Conservation (phyloP, 768 basidiomycete genomes). For the Wakefieldia striispora region DNA sequence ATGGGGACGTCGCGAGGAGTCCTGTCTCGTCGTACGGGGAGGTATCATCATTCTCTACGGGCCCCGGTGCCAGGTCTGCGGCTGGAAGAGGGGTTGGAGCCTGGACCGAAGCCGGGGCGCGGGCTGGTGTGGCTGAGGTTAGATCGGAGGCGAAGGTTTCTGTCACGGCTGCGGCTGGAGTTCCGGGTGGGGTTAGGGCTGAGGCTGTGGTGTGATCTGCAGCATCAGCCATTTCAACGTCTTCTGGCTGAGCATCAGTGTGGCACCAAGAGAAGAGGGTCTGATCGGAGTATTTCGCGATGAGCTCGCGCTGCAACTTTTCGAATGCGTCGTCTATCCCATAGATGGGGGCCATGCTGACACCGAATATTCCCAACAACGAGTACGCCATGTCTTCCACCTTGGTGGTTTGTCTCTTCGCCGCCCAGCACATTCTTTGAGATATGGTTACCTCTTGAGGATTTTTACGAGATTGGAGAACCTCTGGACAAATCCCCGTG, state of each 20-base stretch:
- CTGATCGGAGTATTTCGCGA: constrained; percentile 22
- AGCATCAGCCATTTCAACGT: constrained; percentile 11
- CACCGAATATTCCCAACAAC: constrained; percentile 25
- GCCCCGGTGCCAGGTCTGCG: background rate
- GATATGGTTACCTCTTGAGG: constrained; percentile 17
- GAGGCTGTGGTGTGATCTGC: background rate
- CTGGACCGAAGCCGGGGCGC: background rate
- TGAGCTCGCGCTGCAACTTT: constrained; percentile 23
- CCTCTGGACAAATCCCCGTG: constrained; percentile 16
- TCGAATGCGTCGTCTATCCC: constrained; percentile 28
- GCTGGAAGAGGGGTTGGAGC: background rate
- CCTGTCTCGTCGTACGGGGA: constrained; percentile 15
- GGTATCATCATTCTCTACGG: background rate
- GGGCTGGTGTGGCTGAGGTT: background rate
- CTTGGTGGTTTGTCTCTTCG: constrained; percentile 20
- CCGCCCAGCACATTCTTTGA: constrained; percentile 29
- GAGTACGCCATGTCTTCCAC: constrained; percentile 32
- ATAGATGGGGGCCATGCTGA: constrained; percentile 22
- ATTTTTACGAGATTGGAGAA: constrained; percentile 12
- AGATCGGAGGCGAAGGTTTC: too few relatives aligned
- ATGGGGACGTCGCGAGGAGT: constrained; percentile 24
- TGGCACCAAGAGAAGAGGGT: constrained; percentile 29
- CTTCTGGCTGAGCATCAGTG: constrained; percentile 1
- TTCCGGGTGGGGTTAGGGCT: too few relatives aligned
- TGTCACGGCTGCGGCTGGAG: too few relatives aligned